Evolutionary conservation across 768 basidiomycete genomes (phyloP).

Genomic region (Daedalea quercina): DNA sequence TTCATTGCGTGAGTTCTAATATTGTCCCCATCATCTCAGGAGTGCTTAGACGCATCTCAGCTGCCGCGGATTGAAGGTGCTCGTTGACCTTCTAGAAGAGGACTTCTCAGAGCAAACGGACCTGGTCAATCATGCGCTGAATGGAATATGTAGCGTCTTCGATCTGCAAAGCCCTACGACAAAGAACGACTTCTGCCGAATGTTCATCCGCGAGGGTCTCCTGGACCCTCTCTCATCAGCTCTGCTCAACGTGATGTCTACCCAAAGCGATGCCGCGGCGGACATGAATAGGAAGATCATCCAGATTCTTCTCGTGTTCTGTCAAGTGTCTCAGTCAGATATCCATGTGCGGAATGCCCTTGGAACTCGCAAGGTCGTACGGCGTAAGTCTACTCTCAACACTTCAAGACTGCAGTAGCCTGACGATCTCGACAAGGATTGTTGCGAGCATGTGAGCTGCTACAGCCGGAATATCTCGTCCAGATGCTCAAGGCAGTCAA

Average conservation of each 20-base stretch:
- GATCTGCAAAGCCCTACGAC: constrained; percentile 95
- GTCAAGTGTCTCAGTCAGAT: constrained; percentile 94
- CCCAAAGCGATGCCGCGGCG: constrained; percentile 52
- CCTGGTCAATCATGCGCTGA: constrained; percentile 87
- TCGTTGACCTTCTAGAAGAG: constrained; percentile 95
- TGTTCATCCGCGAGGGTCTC: constrained; percentile 95
- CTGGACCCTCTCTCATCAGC: constrained; percentile 90
- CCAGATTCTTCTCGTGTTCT: constrained; percentile 84
- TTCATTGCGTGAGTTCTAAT: constrained; percentile 82
- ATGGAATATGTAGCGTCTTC: constrained; percentile 93
- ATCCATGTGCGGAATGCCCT: constrained; percentile 89
- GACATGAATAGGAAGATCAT: constrained; percentile 88
- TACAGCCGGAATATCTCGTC: constrained; percentile 85
- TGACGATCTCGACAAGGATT: constrained; percentile 45
- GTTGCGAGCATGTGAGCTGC: constrained; percentile 77
- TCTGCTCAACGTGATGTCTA: constrained; percentile 80
- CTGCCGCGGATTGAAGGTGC: constrained; percentile 89
- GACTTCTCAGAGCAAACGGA: constrained; percentile 90
- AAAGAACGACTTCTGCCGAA: constrained; percentile 96
- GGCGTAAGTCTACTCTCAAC: constrained; percentile 51
- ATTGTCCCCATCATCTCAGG: background rate
- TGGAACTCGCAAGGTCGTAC: constrained; percentile 81
- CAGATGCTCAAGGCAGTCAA: constrained; percentile 92
- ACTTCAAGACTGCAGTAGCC: constrained; percentile 1
- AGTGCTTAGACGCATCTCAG: constrained; percentile 30